Base-by-base conservation (phyloP, 2,329 filamentous ascomycete genomes). In the Escovopsis sp. region DNA sequence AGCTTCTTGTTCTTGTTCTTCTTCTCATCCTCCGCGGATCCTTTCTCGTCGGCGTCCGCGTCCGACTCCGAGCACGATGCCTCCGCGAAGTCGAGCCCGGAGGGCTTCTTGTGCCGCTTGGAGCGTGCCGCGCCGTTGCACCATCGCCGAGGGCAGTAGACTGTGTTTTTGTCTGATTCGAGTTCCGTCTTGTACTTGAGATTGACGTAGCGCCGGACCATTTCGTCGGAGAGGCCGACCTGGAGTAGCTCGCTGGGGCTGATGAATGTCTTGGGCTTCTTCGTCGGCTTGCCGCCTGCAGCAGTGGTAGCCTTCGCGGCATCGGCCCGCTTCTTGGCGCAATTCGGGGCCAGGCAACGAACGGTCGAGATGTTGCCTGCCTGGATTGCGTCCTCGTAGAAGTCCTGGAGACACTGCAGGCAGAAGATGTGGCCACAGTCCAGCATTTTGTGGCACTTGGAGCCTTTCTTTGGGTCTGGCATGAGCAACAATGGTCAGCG, bases 391-490 rank as follows among this genome's bases (percentile, higher is more conserved):
- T 78, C 80, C 51, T 82, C 85, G 69, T 94, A 96, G 52, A 89
- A 95, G 52, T 89, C 85, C 48, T 85, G 81, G 3, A 98, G 68
- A 55, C 91, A 98, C n/a, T 76, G 62, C 15, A 81, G 66, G 59
- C 91, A 98, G 56, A 96, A 98, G 33, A 96, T 86, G 57, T 98
- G 89, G 0, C 77, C 78, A 59, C 91, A 98, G 45, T 81, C 77
- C 38, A 82, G 63, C 70, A 96, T 80, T 36, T 77, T 75, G 63
- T 96, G 83, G 58, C 91, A 96, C 10, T 69, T 73, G 0, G 67
- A 62, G 1, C 91, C 91, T 58, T 93, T 95, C 61, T 94, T 94
- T 1, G 87, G 87, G 59, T 96, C 89, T 73, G 43, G 5, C 2
- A 39, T 3, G 19, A n/a, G 32, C 6, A 23, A 19, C 10, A 10